These are phyloP conservation scores for Phaffia australis DNA, from an alignment of 768 basidiomycete species.

Conservation along the genomic window DNA sequence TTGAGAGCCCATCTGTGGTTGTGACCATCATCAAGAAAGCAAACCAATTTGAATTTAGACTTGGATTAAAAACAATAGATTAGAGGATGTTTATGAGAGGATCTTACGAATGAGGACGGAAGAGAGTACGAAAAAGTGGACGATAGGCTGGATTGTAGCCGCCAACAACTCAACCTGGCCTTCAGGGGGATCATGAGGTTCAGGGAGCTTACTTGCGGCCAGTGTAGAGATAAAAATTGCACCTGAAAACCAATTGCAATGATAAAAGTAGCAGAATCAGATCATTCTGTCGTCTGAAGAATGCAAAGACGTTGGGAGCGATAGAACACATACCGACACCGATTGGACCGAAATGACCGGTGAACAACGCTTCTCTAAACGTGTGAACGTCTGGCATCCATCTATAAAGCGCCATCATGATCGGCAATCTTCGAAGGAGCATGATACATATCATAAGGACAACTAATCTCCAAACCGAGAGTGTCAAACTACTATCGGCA, in stretches of 20 bases:
- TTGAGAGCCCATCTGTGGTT: constrained; percentile 63
- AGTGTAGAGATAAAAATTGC: constrained; percentile 69
- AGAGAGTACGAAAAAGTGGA: constrained; percentile 85
- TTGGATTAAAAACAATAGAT: not conserved
- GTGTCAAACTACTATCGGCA: constrained; percentile 51
- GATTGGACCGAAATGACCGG: constrained; percentile 88
- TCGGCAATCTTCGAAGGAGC: constrained; percentile 66
- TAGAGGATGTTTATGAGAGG: not conserved
- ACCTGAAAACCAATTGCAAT: constrained; percentile 39
- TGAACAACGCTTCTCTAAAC: constrained; percentile 82
- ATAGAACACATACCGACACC: constrained; percentile 42
- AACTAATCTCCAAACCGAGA: constrained; percentile 73
- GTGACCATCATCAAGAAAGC: not conserved
- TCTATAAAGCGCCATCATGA: constrained; percentile 70
- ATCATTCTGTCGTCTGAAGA: not conserved
- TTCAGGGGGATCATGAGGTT: constrained; percentile 42
- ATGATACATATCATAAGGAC: constrained; percentile 75
- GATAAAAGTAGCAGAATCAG: constrained; percentile 49
- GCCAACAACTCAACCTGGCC: constrained; percentile 57
- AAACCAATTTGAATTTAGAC: not conserved
- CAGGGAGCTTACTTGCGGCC: constrained; percentile 36
- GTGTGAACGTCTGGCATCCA: constrained; percentile 96
- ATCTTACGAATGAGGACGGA: constrained; percentile 54
- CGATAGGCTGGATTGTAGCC: constrained; percentile 77
- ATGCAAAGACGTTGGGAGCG: not conserved